Conservation (phyloP, 768 basidiomycete species). For the Lactifluus pinguis region DNA sequence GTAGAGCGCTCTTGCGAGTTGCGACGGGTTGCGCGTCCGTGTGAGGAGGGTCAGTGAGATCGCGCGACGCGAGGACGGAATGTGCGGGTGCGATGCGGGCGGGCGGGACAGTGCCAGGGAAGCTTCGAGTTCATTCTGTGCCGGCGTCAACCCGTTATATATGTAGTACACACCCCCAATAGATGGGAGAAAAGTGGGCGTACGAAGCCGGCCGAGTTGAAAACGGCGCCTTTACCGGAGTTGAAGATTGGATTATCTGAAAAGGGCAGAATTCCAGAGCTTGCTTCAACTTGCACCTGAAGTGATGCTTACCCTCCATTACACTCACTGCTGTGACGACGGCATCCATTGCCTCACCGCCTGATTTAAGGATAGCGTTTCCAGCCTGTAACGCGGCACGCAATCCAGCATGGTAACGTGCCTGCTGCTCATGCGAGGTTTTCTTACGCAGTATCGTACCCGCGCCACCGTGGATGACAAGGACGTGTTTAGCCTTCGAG, state of each 20-base stretch:
- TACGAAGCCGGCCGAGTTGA: slow-evolving; percentile 74
- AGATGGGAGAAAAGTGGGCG: neutral
- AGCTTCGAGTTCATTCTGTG: slow-evolving; percentile 72
- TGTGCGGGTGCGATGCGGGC: slow-evolving; percentile 51
- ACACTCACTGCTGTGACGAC: slow-evolving; percentile 61
- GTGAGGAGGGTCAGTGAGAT: slow-evolving; percentile 57
- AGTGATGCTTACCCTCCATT: slow-evolving; percentile 43
- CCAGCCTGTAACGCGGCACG: slow-evolving; percentile 50
- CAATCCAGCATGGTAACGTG: slow-evolving; percentile 49
- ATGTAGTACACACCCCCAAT: neutral
- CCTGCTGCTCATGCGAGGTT: slow-evolving; percentile 53
- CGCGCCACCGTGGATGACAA: slow-evolving; percentile 78
- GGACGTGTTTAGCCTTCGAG: slow-evolving; percentile 26
- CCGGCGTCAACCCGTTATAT: neutral
- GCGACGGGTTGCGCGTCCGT: slow-evolving; percentile 61
- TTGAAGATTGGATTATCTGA: slow-evolving; percentile 77
- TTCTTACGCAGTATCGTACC: slow-evolving; percentile 52
- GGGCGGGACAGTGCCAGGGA: slow-evolving; percentile 78
- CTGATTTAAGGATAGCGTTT: slow-evolving; percentile 48
- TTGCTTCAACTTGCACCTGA: neutral
- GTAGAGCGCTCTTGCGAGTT: slow-evolving; percentile 61
- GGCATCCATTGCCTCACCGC: slow-evolving; percentile 80
- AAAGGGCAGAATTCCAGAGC: neutral
- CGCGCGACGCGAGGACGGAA: slow-evolving; percentile 53
- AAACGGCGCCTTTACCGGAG: slow-evolving; percentile 72